These are phyloP conservation scores for Mantamonas sphyraenae DNA, from an alignment of 78 protist species.

Conservation along the genomic window DNA sequence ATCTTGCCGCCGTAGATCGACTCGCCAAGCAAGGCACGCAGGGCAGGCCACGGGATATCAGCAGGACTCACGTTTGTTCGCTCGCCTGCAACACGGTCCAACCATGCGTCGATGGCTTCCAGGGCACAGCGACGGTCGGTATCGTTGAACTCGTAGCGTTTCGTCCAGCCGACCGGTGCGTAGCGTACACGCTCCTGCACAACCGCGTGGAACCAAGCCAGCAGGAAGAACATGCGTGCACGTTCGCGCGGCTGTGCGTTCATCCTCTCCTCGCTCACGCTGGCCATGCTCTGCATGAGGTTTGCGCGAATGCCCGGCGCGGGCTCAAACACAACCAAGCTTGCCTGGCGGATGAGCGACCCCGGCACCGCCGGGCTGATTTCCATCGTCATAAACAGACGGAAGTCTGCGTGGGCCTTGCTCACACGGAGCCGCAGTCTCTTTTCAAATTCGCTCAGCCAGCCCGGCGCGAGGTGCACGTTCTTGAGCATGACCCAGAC, in stretches of 20 bases:
- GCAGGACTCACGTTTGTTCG: slow-evolving; percentile 13
- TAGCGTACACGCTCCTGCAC: slow-evolving; percentile 85
- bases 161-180: slow-evolving; percentile 91
- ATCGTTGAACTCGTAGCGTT: slow-evolving; percentile 85
- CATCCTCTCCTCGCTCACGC: neutral
- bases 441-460: slow-evolving; percentile 86
- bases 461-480: slow-evolving; percentile 91
- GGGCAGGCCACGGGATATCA: slow-evolving; percentile 76
- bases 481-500: slow-evolving; percentile 94
- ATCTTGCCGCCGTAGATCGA: slow-evolving; percentile 82
- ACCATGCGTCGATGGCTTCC: slow-evolving; percentile 82
- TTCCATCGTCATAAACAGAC: slow-evolving; percentile 89
- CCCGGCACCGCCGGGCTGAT: slow-evolving; percentile 77
- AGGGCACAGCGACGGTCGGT: slow-evolving; percentile 79
- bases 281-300: slow-evolving; percentile 47
- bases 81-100: slow-evolving; percentile 43
- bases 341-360: slow-evolving; percentile 69
- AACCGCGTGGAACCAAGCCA: slow-evolving; percentile 93
- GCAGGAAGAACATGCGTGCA: slow-evolving; percentile 79
- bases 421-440: slow-evolving; percentile 67
- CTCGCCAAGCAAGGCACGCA: slow-evolving; percentile 46
- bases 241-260: slow-evolving; percentile 57
- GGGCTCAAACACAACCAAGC: slow-evolving; percentile 80
- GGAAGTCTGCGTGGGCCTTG: slow-evolving; percentile 59
- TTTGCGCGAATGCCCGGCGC: slow-evolving; percentile 87